A percentile compares a stretch with the other conserved stretches of the same genome.
These are phyloP conservation scores for Pisolithus orientalis DNA, from an alignment of 768 basidiomycete genomes.

Conservation along the genomic window DNA sequence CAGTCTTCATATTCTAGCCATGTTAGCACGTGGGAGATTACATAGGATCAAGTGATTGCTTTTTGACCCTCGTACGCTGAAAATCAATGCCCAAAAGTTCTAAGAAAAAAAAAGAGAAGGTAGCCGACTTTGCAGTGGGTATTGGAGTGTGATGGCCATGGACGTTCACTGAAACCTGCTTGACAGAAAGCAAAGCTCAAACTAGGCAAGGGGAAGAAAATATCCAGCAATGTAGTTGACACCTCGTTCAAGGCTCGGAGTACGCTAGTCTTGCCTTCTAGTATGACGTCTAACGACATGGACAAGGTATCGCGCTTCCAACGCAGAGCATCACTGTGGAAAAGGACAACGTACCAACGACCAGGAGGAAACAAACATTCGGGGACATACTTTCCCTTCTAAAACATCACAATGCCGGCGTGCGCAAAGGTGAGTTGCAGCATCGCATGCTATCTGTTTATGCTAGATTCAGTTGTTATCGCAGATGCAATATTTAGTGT, in stretches of 20 bases:
- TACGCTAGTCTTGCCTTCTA: constrained; percentile 22
- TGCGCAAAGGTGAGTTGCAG: constrained; percentile 56
- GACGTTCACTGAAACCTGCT: not conserved
- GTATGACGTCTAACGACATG: constrained; percentile 7
- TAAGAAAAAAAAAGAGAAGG: constrained; percentile 84
- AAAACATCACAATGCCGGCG: constrained; percentile 78
- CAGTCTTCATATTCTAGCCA: no score
- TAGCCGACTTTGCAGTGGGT: constrained; percentile 77
- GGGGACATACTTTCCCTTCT: constrained; percentile 70
- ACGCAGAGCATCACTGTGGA: constrained; percentile 67
- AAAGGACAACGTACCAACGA: constrained; percentile 60
- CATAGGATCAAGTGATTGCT: not conserved
- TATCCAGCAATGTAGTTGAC: constrained; percentile 80
- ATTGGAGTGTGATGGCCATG: not conserved
- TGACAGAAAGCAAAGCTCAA: constrained; percentile 91
- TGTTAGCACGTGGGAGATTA: not conserved
- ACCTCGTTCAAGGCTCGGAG: constrained; percentile 95
- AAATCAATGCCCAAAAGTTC: constrained; percentile 72
- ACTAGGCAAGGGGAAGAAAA: constrained; percentile 89
- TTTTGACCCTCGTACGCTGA: not conserved
- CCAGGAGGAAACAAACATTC: constrained; percentile 68
- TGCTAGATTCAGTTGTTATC: not conserved
- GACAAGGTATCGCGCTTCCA: constrained; percentile 81
- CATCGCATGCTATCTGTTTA: not conserved
- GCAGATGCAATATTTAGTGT: constrained; percentile 71